A percentile compares a stretch with the other conserved stretches of the same genome.
phyloP scores from a whole-genome alignment of 306 rosid genomes.

The Citrullus mucosospermus region DNA sequence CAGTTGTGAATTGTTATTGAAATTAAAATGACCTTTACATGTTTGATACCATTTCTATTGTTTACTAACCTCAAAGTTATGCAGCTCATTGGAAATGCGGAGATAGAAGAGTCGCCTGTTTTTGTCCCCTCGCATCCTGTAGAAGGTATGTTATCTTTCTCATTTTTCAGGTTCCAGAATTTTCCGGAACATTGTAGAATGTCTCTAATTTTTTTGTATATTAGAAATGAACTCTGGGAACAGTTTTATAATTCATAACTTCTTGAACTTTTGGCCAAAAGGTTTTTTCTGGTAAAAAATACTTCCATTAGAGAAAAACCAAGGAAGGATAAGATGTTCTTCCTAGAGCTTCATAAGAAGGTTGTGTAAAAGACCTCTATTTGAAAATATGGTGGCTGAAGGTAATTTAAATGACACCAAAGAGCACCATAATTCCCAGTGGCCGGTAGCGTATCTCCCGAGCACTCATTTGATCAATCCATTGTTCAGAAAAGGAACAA shows the following conservation, averaged over 20 bases:
- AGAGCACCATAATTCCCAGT: too few species aligned
- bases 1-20: too few species aligned
- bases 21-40: not conserved
- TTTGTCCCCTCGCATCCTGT: slow-evolving; percentile 59
- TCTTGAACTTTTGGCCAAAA: not conserved
- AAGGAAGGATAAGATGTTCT: not conserved
- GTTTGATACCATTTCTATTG: not conserved
- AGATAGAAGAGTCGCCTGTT: slow-evolving; percentile 54
- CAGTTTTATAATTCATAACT: not conserved
- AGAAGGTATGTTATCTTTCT: slow-evolving; percentile 38
- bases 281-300: too few species aligned
- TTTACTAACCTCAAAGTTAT: not conserved
- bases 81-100: slow-evolving; percentile 75
- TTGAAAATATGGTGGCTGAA: not conserved
- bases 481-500: not conserved
- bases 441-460: not conserved
- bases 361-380: not conserved
- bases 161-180: not conserved
- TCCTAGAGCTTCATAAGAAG: not conserved
- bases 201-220: not conserved
- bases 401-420: not conserved
- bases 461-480: not conserved
- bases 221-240: not conserved
- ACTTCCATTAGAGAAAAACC: not conserved
- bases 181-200: not conserved